Conservation (phyloP, 2,329 filamentous ascomycete species). For the Ophiosphaerella narmari region DNA sequence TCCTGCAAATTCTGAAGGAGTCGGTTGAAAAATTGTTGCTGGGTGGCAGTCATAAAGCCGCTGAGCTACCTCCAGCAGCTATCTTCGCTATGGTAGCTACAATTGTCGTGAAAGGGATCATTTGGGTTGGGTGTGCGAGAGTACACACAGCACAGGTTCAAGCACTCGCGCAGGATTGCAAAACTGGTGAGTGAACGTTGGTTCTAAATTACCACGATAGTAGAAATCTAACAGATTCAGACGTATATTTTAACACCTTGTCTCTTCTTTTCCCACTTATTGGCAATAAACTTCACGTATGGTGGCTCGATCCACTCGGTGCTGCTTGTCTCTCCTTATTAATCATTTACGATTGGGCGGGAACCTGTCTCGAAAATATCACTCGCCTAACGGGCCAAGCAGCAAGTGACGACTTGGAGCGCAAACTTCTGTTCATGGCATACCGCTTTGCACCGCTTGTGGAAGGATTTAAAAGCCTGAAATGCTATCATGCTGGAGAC, state of each 20-base stretch:
- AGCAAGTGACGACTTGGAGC: slow-evolving; percentile 56
- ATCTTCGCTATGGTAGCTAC: slow-evolving; percentile 63
- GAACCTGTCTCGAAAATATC: slow-evolving; percentile 64
- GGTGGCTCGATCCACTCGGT: slow-evolving; percentile 70
- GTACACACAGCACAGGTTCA: slow-evolving; percentile 69
- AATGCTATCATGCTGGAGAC: slow-evolving; percentile 66
- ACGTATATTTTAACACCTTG: slow-evolving; percentile 68
- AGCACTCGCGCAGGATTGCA: slow-evolving; percentile 66
- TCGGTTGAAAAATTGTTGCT: slow-evolving; percentile 63
- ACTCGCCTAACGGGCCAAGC: slow-evolving; percentile 63
- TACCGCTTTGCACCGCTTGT: slow-evolving; percentile 62
- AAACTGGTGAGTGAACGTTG: slow-evolving; percentile 33
- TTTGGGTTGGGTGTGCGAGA: slow-evolving; percentile 62
- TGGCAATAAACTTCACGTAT: slow-evolving; percentile 62
- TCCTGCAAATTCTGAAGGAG: slow-evolving; percentile 64
- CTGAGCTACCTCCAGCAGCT: slow-evolving; percentile 57
- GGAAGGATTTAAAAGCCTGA: slow-evolving; percentile 59
- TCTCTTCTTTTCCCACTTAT: slow-evolving; percentile 67
- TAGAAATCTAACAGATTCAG: slow-evolving; percentile 25
- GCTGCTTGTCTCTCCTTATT: slow-evolving; percentile 66
- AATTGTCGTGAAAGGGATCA: slow-evolving; percentile 63
- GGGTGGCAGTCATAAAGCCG: slow-evolving; percentile 53
- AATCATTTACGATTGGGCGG: slow-evolving; percentile 72
- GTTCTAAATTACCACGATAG: accelerated
- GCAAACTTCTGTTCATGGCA: slow-evolving; percentile 64